Evolutionary conservation across 371 early-diverging fungal genomes (phyloP).

Genomic region (Catenaria anguillulae): DNA sequence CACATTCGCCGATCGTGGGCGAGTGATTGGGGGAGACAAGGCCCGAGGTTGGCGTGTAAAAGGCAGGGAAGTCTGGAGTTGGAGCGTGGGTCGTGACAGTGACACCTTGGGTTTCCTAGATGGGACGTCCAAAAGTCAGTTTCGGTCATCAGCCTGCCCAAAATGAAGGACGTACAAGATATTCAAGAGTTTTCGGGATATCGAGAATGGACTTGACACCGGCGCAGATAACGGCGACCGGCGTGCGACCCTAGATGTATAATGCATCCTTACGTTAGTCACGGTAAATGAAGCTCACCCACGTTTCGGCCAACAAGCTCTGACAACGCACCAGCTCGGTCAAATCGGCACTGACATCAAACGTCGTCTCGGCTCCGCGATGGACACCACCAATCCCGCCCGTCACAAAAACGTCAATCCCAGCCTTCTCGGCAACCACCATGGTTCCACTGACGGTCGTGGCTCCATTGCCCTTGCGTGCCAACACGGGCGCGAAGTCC

Average conservation of each 20-base stretch:
- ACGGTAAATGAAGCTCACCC: too few relatives aligned
- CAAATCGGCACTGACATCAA: slow-evolving; percentile 86
- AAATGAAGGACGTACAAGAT: too few relatives aligned
- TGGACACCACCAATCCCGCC: slow-evolving; percentile 94
- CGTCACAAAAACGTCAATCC: slow-evolving; percentile 80
- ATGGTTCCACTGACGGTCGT: slow-evolving; percentile 88
- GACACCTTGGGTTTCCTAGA: slow-evolving; percentile 92
- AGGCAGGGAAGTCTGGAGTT: slow-evolving; percentile 63
- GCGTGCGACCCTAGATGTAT: slow-evolving; percentile 69
- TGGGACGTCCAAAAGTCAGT: too few relatives aligned
- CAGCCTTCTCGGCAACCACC: slow-evolving; percentile 63
- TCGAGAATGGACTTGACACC: slow-evolving; percentile 89
- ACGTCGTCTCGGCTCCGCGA: slow-evolving; percentile 56
- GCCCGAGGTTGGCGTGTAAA: slow-evolving; percentile 66
- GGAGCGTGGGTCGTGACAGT: slow-evolving; percentile 61
- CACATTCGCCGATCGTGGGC: slow-evolving; percentile 41
- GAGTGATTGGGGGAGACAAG: slow-evolving; percentile 47
- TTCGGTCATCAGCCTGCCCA: too few relatives aligned
- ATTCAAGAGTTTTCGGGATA: slow-evolving; percentile 76
- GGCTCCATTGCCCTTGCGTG: slow-evolving; percentile 33
- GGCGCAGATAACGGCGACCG: slow-evolving; percentile 83
- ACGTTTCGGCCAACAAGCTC: too few relatives aligned
- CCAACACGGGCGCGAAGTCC: slow-evolving; percentile 47
- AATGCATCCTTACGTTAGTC: too few relatives aligned
- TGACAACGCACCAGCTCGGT: slow-evolving; percentile 54